Evolutionary conservation across 768 basidiomycete species (phyloP).

Genomic region (Pleurotus eryngii): DNA sequence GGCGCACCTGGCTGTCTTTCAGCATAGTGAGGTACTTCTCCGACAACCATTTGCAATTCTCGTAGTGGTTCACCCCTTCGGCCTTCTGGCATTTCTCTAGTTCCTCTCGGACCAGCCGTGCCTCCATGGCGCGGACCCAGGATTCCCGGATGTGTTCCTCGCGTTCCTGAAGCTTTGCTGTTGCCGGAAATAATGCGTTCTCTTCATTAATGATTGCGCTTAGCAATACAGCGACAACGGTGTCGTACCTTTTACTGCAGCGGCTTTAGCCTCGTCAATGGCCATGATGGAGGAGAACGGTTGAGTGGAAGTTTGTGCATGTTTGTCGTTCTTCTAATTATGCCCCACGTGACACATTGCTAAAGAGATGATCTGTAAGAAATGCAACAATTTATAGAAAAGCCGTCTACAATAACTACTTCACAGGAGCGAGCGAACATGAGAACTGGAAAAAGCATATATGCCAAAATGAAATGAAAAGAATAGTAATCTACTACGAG

Average conservation of each 20-base stretch:
- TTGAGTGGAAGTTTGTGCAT: slow-evolving; percentile 1
- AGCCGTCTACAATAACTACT: too few relatives aligned
- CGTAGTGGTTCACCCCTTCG: slow-evolving; percentile 91
- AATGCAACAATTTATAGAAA: too few relatives aligned
- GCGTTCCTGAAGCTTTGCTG: slow-evolving; percentile 64
- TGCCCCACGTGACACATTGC: too few relatives aligned
- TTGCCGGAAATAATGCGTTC: neutral
- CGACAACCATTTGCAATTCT: slow-evolving; percentile 83
- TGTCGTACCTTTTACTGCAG: slow-evolving; percentile 47
- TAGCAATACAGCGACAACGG: neutral
- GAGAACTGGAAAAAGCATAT: too few relatives aligned
- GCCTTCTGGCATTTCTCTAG: slow-evolving; percentile 84
- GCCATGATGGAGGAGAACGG: slow-evolving; percentile 30
- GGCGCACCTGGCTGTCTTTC: slow-evolving; percentile 72
- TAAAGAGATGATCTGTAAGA: too few relatives aligned
- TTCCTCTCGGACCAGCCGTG: slow-evolving; percentile 82
- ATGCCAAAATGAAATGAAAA: too few relatives aligned
- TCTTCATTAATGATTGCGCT: neutral
- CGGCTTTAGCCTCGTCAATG: slow-evolving; percentile 36
- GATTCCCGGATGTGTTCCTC: slow-evolving; percentile 83
- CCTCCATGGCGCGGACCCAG: slow-evolving; percentile 95
- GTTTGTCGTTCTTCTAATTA: neutral
- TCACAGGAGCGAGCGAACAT: too few relatives aligned
- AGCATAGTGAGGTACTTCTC: slow-evolving; percentile 82
- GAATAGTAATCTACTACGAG: neutral